A percentile compares a stretch with the other conserved stretches of the same genome.
Conservation (phyloP, 2,329 filamentous ascomycete species). For the Torrubiellomyces zombiae region DNA sequence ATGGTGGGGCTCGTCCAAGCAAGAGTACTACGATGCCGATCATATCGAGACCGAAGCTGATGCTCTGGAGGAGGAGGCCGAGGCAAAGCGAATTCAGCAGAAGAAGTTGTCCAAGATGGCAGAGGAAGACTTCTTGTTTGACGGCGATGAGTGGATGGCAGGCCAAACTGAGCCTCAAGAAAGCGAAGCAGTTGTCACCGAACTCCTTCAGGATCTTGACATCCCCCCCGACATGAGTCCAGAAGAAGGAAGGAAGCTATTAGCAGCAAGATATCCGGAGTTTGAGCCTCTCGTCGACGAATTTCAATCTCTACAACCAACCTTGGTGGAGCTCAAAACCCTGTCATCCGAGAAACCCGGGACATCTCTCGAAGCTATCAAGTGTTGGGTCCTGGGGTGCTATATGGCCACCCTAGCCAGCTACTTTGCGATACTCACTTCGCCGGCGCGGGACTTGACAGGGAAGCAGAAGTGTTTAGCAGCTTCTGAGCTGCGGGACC, state of each 20-base stretch:
- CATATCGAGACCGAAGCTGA: slow-evolving; percentile 44
- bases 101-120: slow-evolving; percentile 82
- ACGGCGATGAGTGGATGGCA: slow-evolving; percentile 71
- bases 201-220: slow-evolving; percentile 71
- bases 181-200: slow-evolving; percentile 52
- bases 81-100: slow-evolving; percentile 74
- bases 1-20: slow-evolving; percentile 76
- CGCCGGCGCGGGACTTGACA: slow-evolving; percentile 45
- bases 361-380: slow-evolving; percentile 46
- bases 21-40: slow-evolving; percentile 89
- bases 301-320: slow-evolving; percentile 53
- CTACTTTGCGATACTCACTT: slow-evolving; percentile 90
- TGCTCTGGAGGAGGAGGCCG: slow-evolving; percentile 80
- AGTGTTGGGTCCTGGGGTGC: slow-evolving; percentile 65
- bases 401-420: slow-evolving; percentile 78
- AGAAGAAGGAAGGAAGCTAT: slow-evolving; percentile 57
- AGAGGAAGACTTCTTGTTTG: slow-evolving; percentile 85
- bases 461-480: slow-evolving; percentile 44
- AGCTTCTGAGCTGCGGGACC: slow-evolving; percentile 68
- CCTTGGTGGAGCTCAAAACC: slow-evolving; percentile 40
- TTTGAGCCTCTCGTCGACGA: slow-evolving; percentile 77
- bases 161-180: slow-evolving; percentile 32
- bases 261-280: slow-evolving; percentile 76
- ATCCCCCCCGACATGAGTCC: slow-evolving; percentile 64
- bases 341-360: slow-evolving; percentile 34